Conservation (phyloP, 768 basidiomycete species). For the Dacryopinax spathularia region DNA sequence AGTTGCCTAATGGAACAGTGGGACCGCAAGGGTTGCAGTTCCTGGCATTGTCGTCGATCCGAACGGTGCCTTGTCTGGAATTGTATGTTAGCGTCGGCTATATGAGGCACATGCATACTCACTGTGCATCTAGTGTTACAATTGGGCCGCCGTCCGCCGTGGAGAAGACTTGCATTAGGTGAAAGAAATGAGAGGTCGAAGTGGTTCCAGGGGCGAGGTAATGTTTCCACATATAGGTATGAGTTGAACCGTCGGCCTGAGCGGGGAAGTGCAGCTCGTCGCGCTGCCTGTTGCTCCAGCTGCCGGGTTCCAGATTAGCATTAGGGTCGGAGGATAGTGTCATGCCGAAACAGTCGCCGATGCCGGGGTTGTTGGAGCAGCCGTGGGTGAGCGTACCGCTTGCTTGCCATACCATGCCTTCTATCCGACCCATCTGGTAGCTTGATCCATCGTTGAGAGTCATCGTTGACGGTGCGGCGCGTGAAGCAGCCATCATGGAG, state of each 20-base stretch:
- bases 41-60: not conserved
- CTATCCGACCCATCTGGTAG: not conserved
- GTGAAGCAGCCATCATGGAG: not conserved
- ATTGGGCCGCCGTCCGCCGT: not conserved
- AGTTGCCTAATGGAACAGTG: not conserved
- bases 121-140: not conserved
- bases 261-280: not conserved
- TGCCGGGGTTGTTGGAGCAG: constrained; percentile 1
- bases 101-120: not conserved
- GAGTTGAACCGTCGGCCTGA: not conserved
- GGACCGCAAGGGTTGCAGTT: constrained; percentile 1
- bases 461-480: not conserved
- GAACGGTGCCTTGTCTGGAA: not conserved
- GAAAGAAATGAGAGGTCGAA: constrained; percentile 7
- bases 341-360: constrained; percentile 7
- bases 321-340: constrained; percentile 2
- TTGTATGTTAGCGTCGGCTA: not conserved
- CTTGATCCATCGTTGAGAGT: not conserved
- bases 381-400: constrained; percentile 2
- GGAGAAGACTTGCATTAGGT: constrained; percentile 6
- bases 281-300: constrained; percentile 3
- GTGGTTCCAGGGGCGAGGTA: not conserved
- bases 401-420: not conserved
- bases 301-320: constrained; percentile 5
- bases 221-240: not conserved